Evolutionary conservation across 169 alveolate species (phyloP).

Genomic region (Theileria parva): DNA sequence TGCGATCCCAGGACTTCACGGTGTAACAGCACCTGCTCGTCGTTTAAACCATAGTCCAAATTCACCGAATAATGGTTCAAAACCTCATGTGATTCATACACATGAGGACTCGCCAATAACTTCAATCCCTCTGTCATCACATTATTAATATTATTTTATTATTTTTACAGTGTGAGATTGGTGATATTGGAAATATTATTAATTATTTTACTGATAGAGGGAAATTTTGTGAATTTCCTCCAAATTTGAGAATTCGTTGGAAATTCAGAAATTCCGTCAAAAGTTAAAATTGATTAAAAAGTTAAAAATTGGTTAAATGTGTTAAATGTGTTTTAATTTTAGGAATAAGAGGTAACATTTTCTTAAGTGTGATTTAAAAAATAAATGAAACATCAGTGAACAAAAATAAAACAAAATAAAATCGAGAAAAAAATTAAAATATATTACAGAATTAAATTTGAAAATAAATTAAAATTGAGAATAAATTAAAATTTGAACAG

Average conservation of each 20-base stretch:
- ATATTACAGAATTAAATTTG: neutral
- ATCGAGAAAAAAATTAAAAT: too few relatives aligned
- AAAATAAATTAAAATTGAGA: too few relatives aligned
- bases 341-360: neutral
- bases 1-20: constrained; percentile 84
- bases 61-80: constrained; percentile 63
- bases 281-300: too few relatives aligned
- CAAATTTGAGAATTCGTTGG: too few relatives aligned
- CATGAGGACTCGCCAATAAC: constrained; percentile 54
- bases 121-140: constrained; percentile 11
- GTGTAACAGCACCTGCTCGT: constrained; percentile 82
- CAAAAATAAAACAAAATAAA: neutral
- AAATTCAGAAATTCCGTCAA: too few relatives aligned
- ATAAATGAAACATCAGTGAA: neutral
- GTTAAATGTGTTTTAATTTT: too few relatives aligned
- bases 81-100: constrained; percentile 59
- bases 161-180: neutral
- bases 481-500: too few relatives aligned
- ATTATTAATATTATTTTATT: neutral
- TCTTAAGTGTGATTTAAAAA: neutral
- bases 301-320: too few relatives aligned
- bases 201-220: too few relatives aligned
- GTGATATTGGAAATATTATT: neutral
- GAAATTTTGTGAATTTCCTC: too few relatives aligned
- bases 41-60: constrained; percentile 82